Evolutionary conservation across 129 eudicot species (phyloP), one percentile per base, ranked within the genome.

Genomic region (Helianthus tuberosus): DNA sequence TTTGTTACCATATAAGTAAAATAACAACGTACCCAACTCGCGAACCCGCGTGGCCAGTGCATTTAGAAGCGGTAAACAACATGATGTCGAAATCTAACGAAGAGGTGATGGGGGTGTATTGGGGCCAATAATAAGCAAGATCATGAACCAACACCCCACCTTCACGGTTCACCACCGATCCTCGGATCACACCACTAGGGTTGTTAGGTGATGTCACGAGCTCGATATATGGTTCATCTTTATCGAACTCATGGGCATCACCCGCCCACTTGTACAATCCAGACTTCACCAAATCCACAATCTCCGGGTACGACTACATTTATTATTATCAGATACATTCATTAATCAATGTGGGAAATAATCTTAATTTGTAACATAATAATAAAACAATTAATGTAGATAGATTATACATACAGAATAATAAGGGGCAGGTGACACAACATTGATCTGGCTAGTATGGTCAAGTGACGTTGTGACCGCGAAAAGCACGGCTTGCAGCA

Each of bases 31-130:
- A 88, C 98, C 98, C 98, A 17, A 93, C 82, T 77, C 98, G 71
- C 0, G 98, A 90, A 32, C 98, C 98, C 2, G 98, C 98, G 43
- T 93, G 98, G 1, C 97, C 98, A n/a, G 91, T 88, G 86, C 89
- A 91, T 65, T 93, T 93, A n/a, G 97, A 93, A 65, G 81, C 81
- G 0, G 97, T 93, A 67, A 93, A 93, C 5, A 93, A 77, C 98
- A 93, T 90, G 32, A 93, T 66, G 72, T 90, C 93, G 46, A 46
- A 77, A 60, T 86, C 79, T 23, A 86, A 75, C 0, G 81, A 71
- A 5, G 75, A 61, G n/a, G 97, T 86, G 8, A 93, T 90, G 27
- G 97, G 85, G 13, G 97, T 88, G 70, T 90, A 93, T 5, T 93
- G 97, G 29, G 98, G 98, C 97, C 98, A 93, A 41, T 90, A 88